Evolutionary conservation across 257 asterid species (phyloP).

Genomic region (Penstemon eatonii): DNA sequence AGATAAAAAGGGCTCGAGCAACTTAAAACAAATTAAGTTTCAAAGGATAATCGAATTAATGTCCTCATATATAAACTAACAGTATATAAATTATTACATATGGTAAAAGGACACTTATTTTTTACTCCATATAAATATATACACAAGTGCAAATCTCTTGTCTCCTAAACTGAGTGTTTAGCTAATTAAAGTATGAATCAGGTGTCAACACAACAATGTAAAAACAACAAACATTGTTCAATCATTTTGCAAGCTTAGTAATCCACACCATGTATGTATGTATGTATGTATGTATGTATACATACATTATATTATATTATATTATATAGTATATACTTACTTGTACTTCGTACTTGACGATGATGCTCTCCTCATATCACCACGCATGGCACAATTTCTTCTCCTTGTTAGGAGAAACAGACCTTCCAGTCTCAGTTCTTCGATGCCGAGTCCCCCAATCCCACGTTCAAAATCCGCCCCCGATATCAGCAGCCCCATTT

Average conservation of each 20-base stretch:
- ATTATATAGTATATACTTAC: background rate
- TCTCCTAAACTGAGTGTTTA: too few species aligned
- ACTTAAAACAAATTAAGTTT: background rate
- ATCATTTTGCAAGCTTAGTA: background rate
- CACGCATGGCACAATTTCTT: background rate
- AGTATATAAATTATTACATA: too few species aligned
- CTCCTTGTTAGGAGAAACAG: conserved; percentile 11
- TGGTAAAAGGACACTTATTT: too few species aligned
- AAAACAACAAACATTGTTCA: too few species aligned
- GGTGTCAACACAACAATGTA: too few species aligned
- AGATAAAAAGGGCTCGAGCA: too few species aligned
- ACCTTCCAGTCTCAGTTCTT: conserved; percentile 23
- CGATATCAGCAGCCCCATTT: conserved; percentile 37
- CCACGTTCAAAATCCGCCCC: conserved; percentile 64
- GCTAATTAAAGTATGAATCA: too few species aligned
- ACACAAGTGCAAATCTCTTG: too few species aligned
- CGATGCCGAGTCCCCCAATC: conserved; percentile 56
- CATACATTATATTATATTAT: too few species aligned
- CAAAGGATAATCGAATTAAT: background rate
- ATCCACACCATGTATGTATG: background rate
- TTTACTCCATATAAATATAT: too few species aligned
- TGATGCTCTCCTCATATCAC: background rate
- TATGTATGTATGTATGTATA: too few species aligned
- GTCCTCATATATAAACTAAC: background rate
- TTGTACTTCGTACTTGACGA: conserved; percentile 19